A percentile compares a stretch with the other conserved stretches of the same genome.
Conservation (phyloP, 73 alveolate genomes). For the Paramecium bursaria region DNA sequence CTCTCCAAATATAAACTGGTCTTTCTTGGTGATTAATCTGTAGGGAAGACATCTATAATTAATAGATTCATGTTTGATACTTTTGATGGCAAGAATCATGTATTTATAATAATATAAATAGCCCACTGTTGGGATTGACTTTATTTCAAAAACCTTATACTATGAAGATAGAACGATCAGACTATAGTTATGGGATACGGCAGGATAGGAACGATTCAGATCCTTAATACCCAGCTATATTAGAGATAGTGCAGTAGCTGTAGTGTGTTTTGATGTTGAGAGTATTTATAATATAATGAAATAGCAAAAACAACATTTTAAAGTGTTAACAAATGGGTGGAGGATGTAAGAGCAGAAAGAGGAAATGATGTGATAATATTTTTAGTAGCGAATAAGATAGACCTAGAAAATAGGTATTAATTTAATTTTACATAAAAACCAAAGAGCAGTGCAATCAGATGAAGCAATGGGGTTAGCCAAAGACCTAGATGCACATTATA, state of each 20-base stretch:
- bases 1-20: conserved; percentile 82
- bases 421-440: not conserved
- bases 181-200: conserved; percentile 83
- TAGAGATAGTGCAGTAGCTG: conserved; percentile 86
- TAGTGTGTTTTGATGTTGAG: conserved; percentile 82
- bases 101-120: conserved; percentile 45
- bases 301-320: conserved; percentile 69
- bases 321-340: conserved; percentile 84
- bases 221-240: conserved; percentile 82
- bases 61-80: conserved; percentile 83
- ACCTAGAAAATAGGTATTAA: conserved; percentile 77
- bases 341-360: conserved; percentile 87
- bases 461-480: conserved; percentile 83
- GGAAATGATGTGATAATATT: conserved; percentile 87
- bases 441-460: conserved; percentile 71
- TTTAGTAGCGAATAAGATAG: conserved; percentile 88
- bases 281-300: conserved; percentile 58
- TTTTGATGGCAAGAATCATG: conserved; percentile 83
- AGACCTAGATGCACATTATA: conserved; percentile 82
- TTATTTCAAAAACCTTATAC: conserved; percentile 96
- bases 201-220: conserved; percentile 84
- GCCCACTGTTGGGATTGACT: conserved; percentile 99
- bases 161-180: conserved; percentile 92
- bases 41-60: conserved; percentile 85
- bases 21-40: conserved; percentile 85